A percentile compares a stretch with the other conserved stretches of the same genome.
phyloP scores from a whole-genome alignment of 345 rosid species.

The Salix udensis region DNA sequence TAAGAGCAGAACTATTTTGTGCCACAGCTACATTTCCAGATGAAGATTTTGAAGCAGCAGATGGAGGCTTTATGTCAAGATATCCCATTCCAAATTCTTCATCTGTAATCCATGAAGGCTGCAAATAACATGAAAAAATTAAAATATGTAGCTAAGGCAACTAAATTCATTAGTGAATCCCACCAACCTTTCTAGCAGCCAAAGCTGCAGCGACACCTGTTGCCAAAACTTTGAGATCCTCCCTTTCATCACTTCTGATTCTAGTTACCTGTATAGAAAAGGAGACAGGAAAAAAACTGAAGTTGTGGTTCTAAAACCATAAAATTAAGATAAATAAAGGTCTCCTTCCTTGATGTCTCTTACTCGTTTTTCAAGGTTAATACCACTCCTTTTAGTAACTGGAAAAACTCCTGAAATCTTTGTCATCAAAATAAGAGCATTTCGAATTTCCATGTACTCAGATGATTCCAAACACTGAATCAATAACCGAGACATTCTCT shows the following conservation, averaged over 20 bases:
- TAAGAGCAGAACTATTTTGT: slow-evolving; percentile 49
- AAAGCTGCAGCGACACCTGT: slow-evolving; percentile 98
- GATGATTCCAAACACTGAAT: slow-evolving; percentile 94
- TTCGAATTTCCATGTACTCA: slow-evolving; percentile 98
- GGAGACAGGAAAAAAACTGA: not conserved
- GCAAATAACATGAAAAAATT: slow-evolving; percentile 24
- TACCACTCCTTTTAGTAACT: slow-evolving; percentile 93
- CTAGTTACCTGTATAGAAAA: slow-evolving; percentile 62
- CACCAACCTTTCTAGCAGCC: slow-evolving; percentile 88
- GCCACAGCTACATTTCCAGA: slow-evolving; percentile 34
- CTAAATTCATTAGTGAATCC: slow-evolving; percentile 4
- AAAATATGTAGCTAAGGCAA: not conserved
- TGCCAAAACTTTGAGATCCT: slow-evolving; percentile 98
- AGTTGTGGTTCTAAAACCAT: slow-evolving; percentile 14
- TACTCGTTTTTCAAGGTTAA: slow-evolving; percentile 98
- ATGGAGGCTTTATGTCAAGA: slow-evolving; percentile 76
- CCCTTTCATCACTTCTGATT: slow-evolving; percentile 91
- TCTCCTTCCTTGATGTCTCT: slow-evolving; percentile 20
- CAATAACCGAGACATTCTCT: slow-evolving; percentile 83
- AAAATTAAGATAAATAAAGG: slow-evolving; percentile 6
- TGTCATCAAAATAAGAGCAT: slow-evolving; percentile 88
- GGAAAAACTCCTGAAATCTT: slow-evolving; percentile 95
- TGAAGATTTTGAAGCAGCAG: slow-evolving; percentile 53
- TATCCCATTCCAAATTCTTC: slow-evolving; percentile 99
- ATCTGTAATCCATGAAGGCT: slow-evolving; percentile 97